phyloP scores from a whole-genome alignment of 2,329 filamentous ascomycete genomes.

The Teratosphaeria destructans region DNA sequence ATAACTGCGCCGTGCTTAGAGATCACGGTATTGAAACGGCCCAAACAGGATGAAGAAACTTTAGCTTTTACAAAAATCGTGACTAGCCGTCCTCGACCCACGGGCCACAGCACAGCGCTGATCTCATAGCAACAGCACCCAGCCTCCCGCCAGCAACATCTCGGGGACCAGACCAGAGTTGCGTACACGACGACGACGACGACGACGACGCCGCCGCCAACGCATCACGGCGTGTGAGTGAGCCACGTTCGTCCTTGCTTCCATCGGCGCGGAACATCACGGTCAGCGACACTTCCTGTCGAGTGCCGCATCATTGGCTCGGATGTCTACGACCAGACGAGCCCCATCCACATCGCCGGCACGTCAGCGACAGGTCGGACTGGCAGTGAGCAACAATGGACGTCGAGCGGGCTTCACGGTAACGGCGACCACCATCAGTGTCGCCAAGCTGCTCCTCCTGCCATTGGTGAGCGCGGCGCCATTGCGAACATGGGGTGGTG shows the following conservation, averaged over 20 bases:
- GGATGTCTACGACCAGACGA: neutral
- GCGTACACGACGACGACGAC: neutral
- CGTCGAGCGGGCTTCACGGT: constrained; percentile 5
- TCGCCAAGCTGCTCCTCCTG: constrained; percentile 12
- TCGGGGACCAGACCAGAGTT: neutral
- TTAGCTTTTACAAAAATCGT: neutral
- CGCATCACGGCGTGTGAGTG: neutral
- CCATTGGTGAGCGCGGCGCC: constrained; percentile 15
- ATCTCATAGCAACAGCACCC: neutral
- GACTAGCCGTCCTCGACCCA: neutral
- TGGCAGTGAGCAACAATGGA: constrained; percentile 1
- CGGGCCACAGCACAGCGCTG: neutral
- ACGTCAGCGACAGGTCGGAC: neutral
- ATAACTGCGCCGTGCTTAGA: neutral
- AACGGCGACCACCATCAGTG: constrained; percentile 10
- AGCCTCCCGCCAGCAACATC: neutral
- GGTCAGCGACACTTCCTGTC: neutral
- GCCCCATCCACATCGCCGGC: neutral
- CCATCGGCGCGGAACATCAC: neutral
- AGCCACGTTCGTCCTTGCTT: neutral
- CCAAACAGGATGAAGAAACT: neutral
- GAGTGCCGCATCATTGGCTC: neutral
- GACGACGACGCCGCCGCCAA: neutral
- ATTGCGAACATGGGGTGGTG: constrained; percentile 2
- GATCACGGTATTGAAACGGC: neutral